Base-by-base conservation (phyloP, 176 grass and related monocot species). In the Poa annua region DNA sequence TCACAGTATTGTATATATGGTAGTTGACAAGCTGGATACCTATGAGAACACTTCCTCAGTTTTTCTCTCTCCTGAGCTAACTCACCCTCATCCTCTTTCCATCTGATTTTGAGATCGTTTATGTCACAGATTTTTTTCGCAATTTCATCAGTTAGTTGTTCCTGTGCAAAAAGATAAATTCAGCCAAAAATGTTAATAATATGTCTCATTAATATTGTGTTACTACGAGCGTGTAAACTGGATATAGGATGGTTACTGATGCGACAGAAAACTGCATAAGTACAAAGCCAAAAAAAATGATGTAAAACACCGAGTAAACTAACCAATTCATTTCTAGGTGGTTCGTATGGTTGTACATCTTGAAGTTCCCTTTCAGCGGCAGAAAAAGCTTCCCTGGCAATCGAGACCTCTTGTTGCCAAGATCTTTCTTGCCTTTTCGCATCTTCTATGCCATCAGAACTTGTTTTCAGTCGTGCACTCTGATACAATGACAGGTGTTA, bases 371-470 rank as follows among this genome's bases (percentile, higher is more conserved):
- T 88, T 85, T 93, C 82, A 68, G 90, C 95, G 78, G 79, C 57
- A 91, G 78, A 71, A 84, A 98, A 76, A 82, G 87, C 84, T 82
- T 89, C 90, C 78, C 89, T 94, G 47, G 85, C 90, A 49, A 89
- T 94, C n/a, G 62, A 59, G 41, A 98, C 85, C 79, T 88, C 94
- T 66, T 93, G 90, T 51, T 93, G 81, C n/a, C 73, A 90, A 53
- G 90, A 91, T 66, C 86, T 89, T 86, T 98, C 92, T 33, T 93
- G 95, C 16, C 51, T 88, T 66, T 89, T 91, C 25, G 93, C 26
- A 16, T 88, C 72, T 38, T 98, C 88, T 51, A 98, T 95, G 85
- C 88, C 88, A 63, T 83, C 78, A 83, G 89, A 89, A 88, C 88
- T 86, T 59, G 81, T 80, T 91, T 76, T 90, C 63, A 94, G 52